Conservation (phyloP, 352 stramenopile genomes). For the Phytophthora quininea region DNA sequence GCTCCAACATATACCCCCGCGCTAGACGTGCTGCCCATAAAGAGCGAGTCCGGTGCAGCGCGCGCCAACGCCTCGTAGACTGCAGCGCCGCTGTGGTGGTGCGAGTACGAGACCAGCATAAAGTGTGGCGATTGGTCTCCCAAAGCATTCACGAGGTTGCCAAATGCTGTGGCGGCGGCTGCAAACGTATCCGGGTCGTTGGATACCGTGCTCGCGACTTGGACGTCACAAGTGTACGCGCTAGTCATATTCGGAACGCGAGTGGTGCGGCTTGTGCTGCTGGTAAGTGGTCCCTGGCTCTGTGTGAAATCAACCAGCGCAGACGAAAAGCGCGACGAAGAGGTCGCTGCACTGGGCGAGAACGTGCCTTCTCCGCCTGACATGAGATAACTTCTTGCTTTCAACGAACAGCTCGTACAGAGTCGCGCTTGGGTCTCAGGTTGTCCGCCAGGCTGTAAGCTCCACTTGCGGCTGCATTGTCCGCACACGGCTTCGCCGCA, state of each 20-base stretch:
- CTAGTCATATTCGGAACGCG: conserved; percentile 23
- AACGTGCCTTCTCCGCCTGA: conserved; percentile 32
- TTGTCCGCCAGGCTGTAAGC: conserved; percentile 67
- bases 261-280: conserved; percentile 24
- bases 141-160: conserved; percentile 59
- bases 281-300: conserved; percentile 19
- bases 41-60: conserved; percentile 76
- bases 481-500: conserved; percentile 84
- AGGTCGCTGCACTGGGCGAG: conserved; percentile 36
- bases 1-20: conserved; percentile 58
- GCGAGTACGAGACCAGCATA: conserved; percentile 82
- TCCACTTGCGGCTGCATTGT: conserved; percentile 85
- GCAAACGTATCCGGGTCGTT: conserved; percentile 62
- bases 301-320: conserved; percentile 29
- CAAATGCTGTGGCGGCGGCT: conserved; percentile 62
- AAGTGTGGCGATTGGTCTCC: conserved; percentile 73
- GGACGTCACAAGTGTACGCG: conserved; percentile 55
- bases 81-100: conserved; percentile 53
- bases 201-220: conserved; percentile 74
- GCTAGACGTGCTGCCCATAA: conserved; percentile 81
- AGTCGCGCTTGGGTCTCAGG: conserved; percentile 72
- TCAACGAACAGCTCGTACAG: conserved; percentile 82
- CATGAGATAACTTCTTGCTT: conserved; percentile 66
- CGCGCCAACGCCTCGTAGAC: conserved; percentile 68
- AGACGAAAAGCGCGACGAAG: conserved; percentile 38